Evolutionary conservation across 2,329 filamentous ascomycete species (phyloP), one percentile per base, ranked within the genome.

Genomic region (Stagonosporopsis chrysanthemi): DNA sequence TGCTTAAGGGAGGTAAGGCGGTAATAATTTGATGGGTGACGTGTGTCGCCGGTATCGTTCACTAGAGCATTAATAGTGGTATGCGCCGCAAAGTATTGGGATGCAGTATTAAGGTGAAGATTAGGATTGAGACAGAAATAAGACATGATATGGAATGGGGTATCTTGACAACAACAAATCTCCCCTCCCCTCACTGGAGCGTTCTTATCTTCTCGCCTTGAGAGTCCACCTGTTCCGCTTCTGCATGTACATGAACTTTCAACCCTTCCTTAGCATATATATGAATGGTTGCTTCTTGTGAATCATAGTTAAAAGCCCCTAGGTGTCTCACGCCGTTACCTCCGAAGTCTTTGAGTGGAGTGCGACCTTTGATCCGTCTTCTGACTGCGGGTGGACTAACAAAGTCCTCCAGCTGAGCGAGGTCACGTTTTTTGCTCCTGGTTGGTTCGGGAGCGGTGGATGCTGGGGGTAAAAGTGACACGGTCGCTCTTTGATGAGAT

Each of bases 371-470:
- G 17, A 48, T 4, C 9, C 52, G 52, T 23, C 40, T 45, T 6
- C 33, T 7, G 15, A 36, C 8, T n/a, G 46, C 46, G 1, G 46
- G 52, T 1, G 52, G 52, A n/a, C 52, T 56, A 14, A 56, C 35
- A 4, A 49, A 22, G n/a, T 45, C 33, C 0, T 1, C 7, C 2
- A 23, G 2, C 1, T 35, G 31, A 1, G 24, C 22, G 12, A 22
- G 14, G 6, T 23, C 6, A n/a, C 46, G 52, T 26, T 56, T 50
- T n/a, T 36, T 40, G n/a, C 26, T 28, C 3, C 9, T n/a, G 1
- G 4, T 3, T 12, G 35, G 23, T 19, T 3, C 11, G 1, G 46
- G 46, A 2, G 40, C 52, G 11, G 41, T 51, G 29, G 3, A 14
- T 42, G 42, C 9, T 23, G 29, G 8, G 11, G 8, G 3, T n/a